Evolutionary conservation across 2,329 filamentous ascomycete genomes (phyloP), one percentile per base, ranked within the genome.

Genomic region (Penicillium brasilianum): DNA sequence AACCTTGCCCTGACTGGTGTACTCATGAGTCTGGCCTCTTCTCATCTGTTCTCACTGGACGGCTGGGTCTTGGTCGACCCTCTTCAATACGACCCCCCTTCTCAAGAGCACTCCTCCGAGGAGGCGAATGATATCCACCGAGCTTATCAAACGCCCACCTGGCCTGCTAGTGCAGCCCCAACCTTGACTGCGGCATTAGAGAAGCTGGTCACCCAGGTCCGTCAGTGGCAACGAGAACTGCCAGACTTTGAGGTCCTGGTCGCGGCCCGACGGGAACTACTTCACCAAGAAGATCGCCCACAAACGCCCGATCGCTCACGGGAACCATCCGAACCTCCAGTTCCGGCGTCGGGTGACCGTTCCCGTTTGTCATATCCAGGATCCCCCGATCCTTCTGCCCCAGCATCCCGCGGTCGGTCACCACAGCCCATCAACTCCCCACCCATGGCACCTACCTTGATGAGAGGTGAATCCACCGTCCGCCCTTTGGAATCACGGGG

Each of bases 1-100:
- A 99, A 99, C 68, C 80, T 99, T 3, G 90, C 90, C 0, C 82
- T 97, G 1, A 98, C 94, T 0, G 91, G 96, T 70, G 86, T 90
- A 0, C 82, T 98, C 46, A 85, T 96, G 30, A 90, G 92, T 66
- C 82, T 99, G 43, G 91, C 91, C 11, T 88, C 91, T 0, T 98
- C 95, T 69, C 90, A 92, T 6, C 90, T 91, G 64, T 89, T 97
- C 72, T 87, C 88, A 20, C 83, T 97, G 13, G 92, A 97, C 71
- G 90, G 91, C n/a, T 99, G 95, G 94, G 81, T 98, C 32, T 81
- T 94, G 6, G 88, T 92, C 16, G 87, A 89, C 56, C 90, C 91
- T 4, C 82, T 80, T n/a, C 83, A 81, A 61, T 90, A 88, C 70
- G 78, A 80, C 6, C 16, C 34, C 11, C 43, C 58, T 14, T 13